Evolutionary conservation across 768 basidiomycete species (phyloP).

Genomic region (Artomyces pyxidatus): DNA sequence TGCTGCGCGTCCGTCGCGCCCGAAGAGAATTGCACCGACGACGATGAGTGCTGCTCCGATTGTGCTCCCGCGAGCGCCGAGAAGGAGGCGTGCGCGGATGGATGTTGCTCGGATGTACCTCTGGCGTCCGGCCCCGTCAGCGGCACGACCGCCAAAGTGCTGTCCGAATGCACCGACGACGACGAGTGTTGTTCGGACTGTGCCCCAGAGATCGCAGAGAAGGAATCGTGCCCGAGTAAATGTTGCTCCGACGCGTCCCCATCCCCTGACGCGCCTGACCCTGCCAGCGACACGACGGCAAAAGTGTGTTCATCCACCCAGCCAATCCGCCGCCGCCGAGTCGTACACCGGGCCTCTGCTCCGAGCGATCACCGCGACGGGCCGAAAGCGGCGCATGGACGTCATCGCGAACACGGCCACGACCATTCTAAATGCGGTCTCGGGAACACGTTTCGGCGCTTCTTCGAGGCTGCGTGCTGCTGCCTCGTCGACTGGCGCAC

Average conservation of each 20-base stretch:
- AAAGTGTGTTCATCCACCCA: background rate
- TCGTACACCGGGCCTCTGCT: background rate
- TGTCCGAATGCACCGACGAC: background rate
- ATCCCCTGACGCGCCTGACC: background rate
- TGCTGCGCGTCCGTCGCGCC: background rate
- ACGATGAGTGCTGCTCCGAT: constrained; percentile 1
- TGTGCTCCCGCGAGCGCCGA: background rate
- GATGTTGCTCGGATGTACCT: background rate
- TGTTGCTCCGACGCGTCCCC: background rate
- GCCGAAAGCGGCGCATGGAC: background rate
- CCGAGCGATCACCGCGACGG: background rate
- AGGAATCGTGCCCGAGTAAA: background rate
- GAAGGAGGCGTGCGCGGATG: background rate
- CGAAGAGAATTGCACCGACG: background rate
- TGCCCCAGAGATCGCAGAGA: background rate
- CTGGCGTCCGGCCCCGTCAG: too few species aligned
- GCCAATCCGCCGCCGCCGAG: background rate
- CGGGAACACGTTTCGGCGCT: constrained; percentile 3
- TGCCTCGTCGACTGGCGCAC: constrained; percentile 9
- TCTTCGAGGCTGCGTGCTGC: constrained; percentile 10
- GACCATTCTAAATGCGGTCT: background rate
- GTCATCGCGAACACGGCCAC: background rate
- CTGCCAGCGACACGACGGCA: background rate
- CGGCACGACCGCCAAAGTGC: background rate
- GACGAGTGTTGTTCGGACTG: background rate